A percentile compares a stretch with the other conserved stretches of the same genome.
These are phyloP conservation scores for Solanum chmielewskii DNA, from an alignment of 257 asterid species.

Conservation along the genomic window DNA sequence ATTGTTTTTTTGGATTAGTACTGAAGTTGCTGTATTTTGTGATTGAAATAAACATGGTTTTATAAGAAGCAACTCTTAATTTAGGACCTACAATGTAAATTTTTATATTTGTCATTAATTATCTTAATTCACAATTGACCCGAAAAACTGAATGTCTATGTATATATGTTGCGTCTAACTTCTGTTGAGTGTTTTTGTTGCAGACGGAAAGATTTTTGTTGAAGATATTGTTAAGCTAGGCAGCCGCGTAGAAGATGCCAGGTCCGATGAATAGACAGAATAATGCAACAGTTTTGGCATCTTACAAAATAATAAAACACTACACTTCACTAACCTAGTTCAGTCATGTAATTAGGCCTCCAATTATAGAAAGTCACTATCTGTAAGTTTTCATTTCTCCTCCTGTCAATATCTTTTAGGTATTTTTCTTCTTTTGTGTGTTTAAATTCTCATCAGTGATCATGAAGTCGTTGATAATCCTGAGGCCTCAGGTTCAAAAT, in stretches of 20 bases:
- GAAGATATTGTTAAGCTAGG: slow-evolving; percentile 86
- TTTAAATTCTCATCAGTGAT: too few species aligned
- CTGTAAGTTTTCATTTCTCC: neutral
- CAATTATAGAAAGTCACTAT: neutral
- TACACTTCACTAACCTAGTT: neutral
- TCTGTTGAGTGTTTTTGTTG: neutral
- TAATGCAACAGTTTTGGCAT: neutral
- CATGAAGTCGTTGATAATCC: too few species aligned
- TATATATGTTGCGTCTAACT: neutral
- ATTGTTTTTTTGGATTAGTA: neutral
- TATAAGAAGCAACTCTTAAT: neutral
- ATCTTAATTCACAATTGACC: neutral
- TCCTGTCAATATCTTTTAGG: neutral
- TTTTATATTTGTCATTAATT: neutral
- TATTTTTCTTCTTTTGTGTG: neutral
- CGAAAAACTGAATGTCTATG: neutral
- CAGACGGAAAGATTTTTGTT: slow-evolving; percentile 88
- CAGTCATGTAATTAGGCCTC: neutral
- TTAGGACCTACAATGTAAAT: neutral
- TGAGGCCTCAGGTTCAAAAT: too few species aligned
- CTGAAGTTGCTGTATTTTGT: neutral
- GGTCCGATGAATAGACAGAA: neutral
- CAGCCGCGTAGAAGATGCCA: slow-evolving; percentile 36
- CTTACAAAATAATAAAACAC: neutral
- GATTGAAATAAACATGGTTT: too few species aligned